A percentile compares a stretch with the other conserved stretches of the same genome.
Conservation (phyloP, 148 eudicot species). For the Fallopia convolvulus region DNA sequence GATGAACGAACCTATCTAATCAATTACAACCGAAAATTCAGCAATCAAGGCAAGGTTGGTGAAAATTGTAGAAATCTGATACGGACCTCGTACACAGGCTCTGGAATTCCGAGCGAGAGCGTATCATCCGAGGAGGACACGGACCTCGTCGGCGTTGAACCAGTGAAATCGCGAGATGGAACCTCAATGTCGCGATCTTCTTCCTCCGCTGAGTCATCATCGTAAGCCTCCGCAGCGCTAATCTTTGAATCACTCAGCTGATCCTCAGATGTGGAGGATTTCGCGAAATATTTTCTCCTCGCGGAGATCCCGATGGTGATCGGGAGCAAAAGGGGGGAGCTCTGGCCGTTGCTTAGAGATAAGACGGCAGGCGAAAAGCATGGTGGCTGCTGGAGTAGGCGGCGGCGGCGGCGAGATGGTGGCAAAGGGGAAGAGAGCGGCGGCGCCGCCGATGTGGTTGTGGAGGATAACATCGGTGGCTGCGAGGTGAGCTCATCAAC, state of each 20-base stretch:
- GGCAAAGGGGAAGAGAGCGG: constrained; percentile 14
- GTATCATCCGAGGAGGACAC: constrained; percentile 22
- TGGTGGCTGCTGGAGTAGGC: constrained; percentile 7
- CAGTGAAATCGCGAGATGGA: constrained; percentile 9
- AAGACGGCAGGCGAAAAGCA: constrained; percentile 2
- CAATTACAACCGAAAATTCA: background rate
- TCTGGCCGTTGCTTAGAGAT: constrained; percentile 1
- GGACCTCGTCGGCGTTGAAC: constrained; percentile 13
- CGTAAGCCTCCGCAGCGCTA: background rate
- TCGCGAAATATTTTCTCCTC: constrained; percentile 25
- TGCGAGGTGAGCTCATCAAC: background rate
- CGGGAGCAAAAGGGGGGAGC: constrained; percentile 14
- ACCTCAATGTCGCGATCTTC: constrained; percentile 14
- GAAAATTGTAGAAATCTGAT: background rate
- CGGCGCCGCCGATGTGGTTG: constrained; percentile 25
- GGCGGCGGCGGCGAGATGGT: constrained; percentile 9
- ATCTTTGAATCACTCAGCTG: constrained; percentile 19
- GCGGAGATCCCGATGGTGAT: constrained; percentile 13
- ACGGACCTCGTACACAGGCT: constrained; percentile 80
- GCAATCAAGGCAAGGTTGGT: background rate
- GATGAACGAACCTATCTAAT: background rate
- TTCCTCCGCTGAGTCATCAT: constrained; percentile 12
- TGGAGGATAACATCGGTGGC: background rate
- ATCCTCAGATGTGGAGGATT: constrained; percentile 38
- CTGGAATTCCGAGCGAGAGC: constrained; percentile 67